Conservation (phyloP, 208 protist genomes). For the Naegleria lovaniensis region DNA sequence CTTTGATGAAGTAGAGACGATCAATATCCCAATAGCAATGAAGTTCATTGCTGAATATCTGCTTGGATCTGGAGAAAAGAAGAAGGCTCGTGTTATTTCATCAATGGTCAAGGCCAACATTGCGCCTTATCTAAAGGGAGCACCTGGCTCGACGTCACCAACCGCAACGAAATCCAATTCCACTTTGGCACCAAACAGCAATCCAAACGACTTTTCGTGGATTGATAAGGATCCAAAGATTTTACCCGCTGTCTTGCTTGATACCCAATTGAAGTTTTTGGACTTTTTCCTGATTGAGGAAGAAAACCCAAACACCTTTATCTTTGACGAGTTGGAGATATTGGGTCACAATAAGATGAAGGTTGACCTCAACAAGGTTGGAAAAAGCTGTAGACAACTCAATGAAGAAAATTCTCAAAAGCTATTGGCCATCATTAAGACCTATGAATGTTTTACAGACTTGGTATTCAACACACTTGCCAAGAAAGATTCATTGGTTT, state of each 20-base stretch:
- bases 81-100: not conserved
- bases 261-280: not conserved
- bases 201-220: not conserved
- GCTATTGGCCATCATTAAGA: not conserved
- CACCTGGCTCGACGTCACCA: no score
- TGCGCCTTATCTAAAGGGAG: not conserved
- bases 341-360: not conserved
- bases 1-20: not conserved
- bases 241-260: not conserved
- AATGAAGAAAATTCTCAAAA: not conserved
- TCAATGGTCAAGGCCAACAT: not conserved
- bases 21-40: not conserved
- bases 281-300: not conserved
- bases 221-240: not conserved
- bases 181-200: not conserved
- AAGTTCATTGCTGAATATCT: not conserved
- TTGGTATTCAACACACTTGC: not conserved
- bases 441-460: not conserved
- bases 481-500: not conserved
- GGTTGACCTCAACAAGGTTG: not conserved
- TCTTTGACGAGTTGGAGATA: not conserved
- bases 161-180: not conserved
- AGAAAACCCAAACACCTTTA: not conserved
- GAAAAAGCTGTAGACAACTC: not conserved
- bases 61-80: not conserved